phyloP scores from a whole-genome alignment of 202 grass and related monocot species.

The Miscanthus sacchariflorus region DNA sequence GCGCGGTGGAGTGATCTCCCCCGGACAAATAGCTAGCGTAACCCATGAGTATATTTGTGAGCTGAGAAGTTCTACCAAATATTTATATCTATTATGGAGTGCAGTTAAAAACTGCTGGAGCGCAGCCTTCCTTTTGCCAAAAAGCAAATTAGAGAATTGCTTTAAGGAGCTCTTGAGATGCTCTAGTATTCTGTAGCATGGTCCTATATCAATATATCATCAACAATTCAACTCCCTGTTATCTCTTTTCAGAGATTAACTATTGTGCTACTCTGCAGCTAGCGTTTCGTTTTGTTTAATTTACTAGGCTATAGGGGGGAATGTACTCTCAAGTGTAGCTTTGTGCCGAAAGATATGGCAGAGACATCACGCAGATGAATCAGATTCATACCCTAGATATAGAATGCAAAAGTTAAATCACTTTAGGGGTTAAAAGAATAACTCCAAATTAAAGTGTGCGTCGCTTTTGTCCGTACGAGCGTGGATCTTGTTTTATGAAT shows the following conservation, averaged over 20 bases:
- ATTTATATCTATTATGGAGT: too few relatives aligned
- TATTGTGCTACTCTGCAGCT: not conserved
- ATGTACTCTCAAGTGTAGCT: conserved; percentile 48
- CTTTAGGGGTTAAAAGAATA: conserved; percentile 43
- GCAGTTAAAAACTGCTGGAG: not conserved
- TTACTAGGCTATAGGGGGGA: conserved; percentile 24
- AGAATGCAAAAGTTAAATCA: conserved; percentile 48
- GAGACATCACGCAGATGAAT: conserved; percentile 42
- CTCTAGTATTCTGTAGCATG: conserved; percentile 14
- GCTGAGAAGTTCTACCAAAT: too few relatives aligned
- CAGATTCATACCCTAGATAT: conserved; percentile 47
- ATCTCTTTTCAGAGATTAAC: conserved; percentile 21
- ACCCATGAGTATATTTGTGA: too few relatives aligned
- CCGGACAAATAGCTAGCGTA: too few relatives aligned
- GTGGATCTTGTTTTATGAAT: conserved; percentile 29
- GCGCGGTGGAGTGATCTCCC: too few relatives aligned
- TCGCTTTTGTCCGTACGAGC: conserved; percentile 31
- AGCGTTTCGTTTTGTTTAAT: conserved; percentile 34
- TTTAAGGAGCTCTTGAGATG: not conserved
- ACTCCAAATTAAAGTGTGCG: not conserved
- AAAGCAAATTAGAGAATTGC: not conserved
- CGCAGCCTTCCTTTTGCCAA: too few relatives aligned
- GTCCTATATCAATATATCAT: not conserved
- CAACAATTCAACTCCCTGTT: not conserved
- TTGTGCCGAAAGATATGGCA: conserved; percentile 43